A percentile compares a stretch with the other conserved stretches of the same genome.
Evolutionary conservation across 768 basidiomycete species (phyloP).

Genomic region (Podaxis sp.): DNA sequence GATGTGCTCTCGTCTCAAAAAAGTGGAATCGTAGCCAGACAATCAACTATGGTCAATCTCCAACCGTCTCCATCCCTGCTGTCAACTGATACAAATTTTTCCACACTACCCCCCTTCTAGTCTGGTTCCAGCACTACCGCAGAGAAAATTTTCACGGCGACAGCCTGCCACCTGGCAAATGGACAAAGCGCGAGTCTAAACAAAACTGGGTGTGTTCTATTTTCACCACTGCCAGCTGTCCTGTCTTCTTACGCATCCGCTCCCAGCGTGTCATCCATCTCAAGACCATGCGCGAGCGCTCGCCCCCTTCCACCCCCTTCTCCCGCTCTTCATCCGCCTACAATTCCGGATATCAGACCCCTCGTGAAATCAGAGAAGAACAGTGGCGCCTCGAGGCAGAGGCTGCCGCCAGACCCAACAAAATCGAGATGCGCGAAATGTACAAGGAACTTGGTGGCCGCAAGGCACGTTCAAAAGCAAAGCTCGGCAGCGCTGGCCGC

Average conservation of each 20-base stretch:
- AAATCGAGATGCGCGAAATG: conserved; percentile 84
- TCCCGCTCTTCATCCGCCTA: conserved; percentile 43
- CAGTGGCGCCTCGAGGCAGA: conserved; percentile 64
- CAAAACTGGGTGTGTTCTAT: conserved; percentile 72
- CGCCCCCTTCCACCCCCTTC: conserved; percentile 32
- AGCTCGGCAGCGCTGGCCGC: conserved; percentile 62
- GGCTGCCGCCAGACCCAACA: conserved; percentile 54
- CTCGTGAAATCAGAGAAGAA: conserved; percentile 76
- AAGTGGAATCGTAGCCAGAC: conserved; percentile 91
- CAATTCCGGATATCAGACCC: conserved; percentile 71
- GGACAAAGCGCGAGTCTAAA: conserved; percentile 93
- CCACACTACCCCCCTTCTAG: conserved; percentile 34
- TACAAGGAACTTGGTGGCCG: conserved; percentile 90
- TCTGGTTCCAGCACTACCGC: conserved; percentile 93
- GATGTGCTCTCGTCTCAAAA: conserved; percentile 76
- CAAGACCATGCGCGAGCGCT: conserved; percentile 40
- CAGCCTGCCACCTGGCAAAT: conserved; percentile 76
- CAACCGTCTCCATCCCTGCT: background rate
- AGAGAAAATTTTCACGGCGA: conserved; percentile 85
- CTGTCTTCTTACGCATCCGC: background rate
- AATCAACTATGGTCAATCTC: conserved; percentile 77
- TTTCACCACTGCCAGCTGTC: background rate
- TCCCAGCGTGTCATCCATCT: conserved; percentile 52
- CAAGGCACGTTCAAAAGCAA: conserved; percentile 73
- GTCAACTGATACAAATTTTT: conserved; percentile 2